Evolutionary conservation across 2,329 filamentous ascomycete species (phyloP).

Genomic region (Penicillium concentricum): DNA sequence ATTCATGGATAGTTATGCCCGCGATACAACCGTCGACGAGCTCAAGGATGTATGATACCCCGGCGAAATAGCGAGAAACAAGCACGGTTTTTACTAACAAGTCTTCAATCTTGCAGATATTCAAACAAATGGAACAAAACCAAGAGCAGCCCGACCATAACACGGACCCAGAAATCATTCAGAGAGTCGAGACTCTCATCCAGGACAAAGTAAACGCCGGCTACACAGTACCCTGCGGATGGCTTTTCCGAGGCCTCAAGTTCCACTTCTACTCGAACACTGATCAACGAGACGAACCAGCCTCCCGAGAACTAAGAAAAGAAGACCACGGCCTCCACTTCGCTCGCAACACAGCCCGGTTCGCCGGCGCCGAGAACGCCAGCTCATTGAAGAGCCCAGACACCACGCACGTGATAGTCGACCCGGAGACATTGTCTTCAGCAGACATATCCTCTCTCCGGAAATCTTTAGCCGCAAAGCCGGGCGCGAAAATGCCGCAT

Average conservation of each 20-base stretch:
- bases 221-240: slow-evolving; percentile 40
- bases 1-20: slow-evolving; percentile 79
- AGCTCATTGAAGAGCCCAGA: slow-evolving; percentile 51
- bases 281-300: background rate
- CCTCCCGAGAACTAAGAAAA: background rate
- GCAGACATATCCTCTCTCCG: slow-evolving; percentile 44
- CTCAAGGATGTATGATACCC: slow-evolving; percentile 48
- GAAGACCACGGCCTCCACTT: slow-evolving; percentile 38
- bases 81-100: background rate
- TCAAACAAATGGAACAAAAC: slow-evolving; percentile 41
- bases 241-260: slow-evolving; percentile 50
- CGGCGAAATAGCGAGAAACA: background rate
- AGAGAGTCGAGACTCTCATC: slow-evolving; percentile 57
- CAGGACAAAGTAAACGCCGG: slow-evolving; percentile 44
- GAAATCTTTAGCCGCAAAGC: slow-evolving; percentile 24
- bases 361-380: slow-evolving; percentile 64
- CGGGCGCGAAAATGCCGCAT: slow-evolving; percentile 58
- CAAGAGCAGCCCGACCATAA: slow-evolving; percentile 35
- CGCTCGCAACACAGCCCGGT: slow-evolving; percentile 61
- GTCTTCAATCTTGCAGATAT: slow-evolving; percentile 28
- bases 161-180: slow-evolving; percentile 49
- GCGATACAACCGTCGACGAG: slow-evolving; percentile 66
- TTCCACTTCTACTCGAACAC: slow-evolving; percentile 43
- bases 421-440: slow-evolving; percentile 44
- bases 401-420: slow-evolving; percentile 73